Conservation (phyloP, 208 protist species). For the Novymonas esmeraldas region DNA sequence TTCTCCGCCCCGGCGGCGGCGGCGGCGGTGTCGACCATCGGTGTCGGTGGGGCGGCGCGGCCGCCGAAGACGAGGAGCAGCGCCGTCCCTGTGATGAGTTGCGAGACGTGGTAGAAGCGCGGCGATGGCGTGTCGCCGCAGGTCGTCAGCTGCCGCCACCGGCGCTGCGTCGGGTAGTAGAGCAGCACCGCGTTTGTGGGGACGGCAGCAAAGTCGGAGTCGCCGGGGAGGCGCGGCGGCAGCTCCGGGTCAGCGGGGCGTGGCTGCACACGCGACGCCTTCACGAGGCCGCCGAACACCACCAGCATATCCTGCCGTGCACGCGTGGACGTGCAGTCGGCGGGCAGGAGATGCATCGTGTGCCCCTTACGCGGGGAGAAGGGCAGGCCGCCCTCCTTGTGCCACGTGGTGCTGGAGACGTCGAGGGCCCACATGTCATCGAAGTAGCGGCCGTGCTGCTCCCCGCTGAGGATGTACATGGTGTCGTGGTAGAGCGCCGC, state of each 20-base stretch:
- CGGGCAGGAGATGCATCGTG: constrained; percentile 47
- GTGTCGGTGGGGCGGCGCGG: constrained; percentile 20
- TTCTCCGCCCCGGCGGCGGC: constrained; percentile 5
- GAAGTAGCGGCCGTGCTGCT: constrained; percentile 30
- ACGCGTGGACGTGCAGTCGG: constrained; percentile 33
- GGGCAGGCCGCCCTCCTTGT: constrained; percentile 29
- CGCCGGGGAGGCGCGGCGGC: constrained; percentile 13
- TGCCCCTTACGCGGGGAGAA: constrained; percentile 52
- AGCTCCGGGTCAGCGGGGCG: constrained; percentile 31
- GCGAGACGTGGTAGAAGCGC: constrained; percentile 51
- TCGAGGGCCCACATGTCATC: constrained; percentile 52
- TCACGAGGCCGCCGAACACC: constrained; percentile 47
- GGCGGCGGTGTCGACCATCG: neutral
- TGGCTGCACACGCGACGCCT: constrained; percentile 18
- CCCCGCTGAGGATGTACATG: constrained; percentile 58
- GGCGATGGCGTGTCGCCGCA: constrained; percentile 38
- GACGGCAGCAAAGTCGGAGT: constrained; percentile 21
- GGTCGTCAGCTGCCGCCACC: constrained; percentile 44
- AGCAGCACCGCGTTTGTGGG: constrained; percentile 38
- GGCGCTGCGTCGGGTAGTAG: constrained; percentile 30
- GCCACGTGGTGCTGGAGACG: constrained; percentile 26
- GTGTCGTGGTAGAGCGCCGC: constrained; percentile 33
- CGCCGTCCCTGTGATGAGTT: constrained; percentile 44
- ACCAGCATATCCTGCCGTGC: constrained; percentile 43
- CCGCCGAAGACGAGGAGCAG: constrained; percentile 66